phyloP scores from a whole-genome alignment of 1,284 basidiomycete genomes.

The Coniferiporia weirii region DNA sequence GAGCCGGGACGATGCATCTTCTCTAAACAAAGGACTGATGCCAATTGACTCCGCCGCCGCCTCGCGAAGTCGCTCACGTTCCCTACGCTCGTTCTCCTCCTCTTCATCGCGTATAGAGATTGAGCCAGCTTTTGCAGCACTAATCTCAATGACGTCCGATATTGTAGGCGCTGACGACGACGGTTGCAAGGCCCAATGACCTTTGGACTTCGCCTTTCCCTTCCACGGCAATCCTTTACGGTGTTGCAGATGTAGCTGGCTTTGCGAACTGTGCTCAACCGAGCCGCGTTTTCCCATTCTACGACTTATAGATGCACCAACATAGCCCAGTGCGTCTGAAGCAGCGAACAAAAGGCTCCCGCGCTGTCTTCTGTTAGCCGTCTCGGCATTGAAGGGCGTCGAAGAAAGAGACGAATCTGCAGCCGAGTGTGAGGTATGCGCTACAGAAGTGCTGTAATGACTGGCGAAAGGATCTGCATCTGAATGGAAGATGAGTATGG shows the following conservation, averaged over 20 bases:
- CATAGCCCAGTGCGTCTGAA: conserved; percentile 14
- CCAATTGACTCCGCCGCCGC: conserved; percentile 73
- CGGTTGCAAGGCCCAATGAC: conserved; percentile 17
- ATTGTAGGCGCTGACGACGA: conserved; percentile 10
- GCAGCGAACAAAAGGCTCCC: conserved; percentile 16
- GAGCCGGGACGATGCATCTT: conserved; percentile 22
- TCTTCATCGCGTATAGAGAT: conserved; percentile 25
- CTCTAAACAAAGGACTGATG: conserved; percentile 37
- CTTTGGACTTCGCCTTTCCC: conserved; percentile 16
- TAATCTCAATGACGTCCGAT: conserved; percentile 64
- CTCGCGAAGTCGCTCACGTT: conserved; percentile 64
- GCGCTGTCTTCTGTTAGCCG: conserved; percentile 9
- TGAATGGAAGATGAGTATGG: background rate
- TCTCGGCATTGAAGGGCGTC: background rate
- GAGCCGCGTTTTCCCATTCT: conserved; percentile 11
- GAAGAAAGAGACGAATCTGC: background rate
- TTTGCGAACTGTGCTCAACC: background rate
- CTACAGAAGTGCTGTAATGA: conserved; percentile 6
- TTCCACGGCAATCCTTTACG: conserved; percentile 16
- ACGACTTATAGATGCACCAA: conserved; percentile 12
- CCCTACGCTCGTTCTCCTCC: conserved; percentile 56
- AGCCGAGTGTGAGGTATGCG: background rate
- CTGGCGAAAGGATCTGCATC: conserved; percentile 18
- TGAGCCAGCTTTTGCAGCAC: conserved; percentile 29
- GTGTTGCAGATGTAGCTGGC: conserved; percentile 6